These are phyloP conservation scores for Aspergillus arachidicola DNA, from an alignment of 2,329 filamentous ascomycete genomes.

Conservation along the genomic window DNA sequence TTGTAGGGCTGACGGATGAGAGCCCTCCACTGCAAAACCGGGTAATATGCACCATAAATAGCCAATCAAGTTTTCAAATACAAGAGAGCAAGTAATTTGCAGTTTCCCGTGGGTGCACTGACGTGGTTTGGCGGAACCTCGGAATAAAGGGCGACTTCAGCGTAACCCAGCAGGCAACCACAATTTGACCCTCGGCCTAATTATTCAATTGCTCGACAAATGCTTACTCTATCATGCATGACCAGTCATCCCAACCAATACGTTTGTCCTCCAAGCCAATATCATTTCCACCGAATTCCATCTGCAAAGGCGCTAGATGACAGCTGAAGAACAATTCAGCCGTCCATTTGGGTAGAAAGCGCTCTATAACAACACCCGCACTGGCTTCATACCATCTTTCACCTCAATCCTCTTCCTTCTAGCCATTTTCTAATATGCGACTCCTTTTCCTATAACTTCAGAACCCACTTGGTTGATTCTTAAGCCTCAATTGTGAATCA, in stretches of 20 bases:
- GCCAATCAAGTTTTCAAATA: neutral
- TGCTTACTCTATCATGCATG: neutral
- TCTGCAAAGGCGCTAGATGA: neutral
- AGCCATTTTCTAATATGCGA: neutral
- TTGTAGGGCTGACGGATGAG: neutral
- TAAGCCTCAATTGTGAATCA: neutral
- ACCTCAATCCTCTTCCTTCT: neutral
- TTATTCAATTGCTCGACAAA: neutral
- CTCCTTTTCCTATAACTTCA: neutral
- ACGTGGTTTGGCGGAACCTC: neutral
- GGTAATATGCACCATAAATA: neutral
- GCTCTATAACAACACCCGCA: neutral
- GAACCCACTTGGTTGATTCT: too few species aligned
- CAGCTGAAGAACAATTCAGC: neutral
- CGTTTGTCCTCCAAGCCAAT: neutral
- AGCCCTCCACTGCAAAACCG: neutral
- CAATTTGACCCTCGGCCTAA: neutral
- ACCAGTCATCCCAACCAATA: neutral
- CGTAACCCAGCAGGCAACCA: neutral
- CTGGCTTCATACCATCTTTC: neutral
- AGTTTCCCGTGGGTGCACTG: neutral
- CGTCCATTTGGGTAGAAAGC: neutral
- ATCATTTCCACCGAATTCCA: neutral
- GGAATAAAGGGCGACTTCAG: neutral
- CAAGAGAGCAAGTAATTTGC: neutral